Base-by-base conservation (phyloP, 768 basidiomycete species). In the Symmetrospora coprosmae region DNA sequence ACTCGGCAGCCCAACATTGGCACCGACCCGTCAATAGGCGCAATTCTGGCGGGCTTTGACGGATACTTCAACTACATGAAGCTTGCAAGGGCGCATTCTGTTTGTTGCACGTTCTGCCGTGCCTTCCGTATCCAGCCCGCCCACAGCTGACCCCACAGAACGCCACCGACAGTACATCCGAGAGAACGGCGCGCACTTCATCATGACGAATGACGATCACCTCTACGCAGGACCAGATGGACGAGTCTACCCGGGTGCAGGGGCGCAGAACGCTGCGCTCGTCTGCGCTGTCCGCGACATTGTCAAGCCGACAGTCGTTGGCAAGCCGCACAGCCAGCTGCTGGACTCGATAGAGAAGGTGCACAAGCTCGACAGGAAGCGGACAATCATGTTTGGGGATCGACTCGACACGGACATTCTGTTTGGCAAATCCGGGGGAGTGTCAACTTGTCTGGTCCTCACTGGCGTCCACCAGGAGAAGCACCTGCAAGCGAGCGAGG, bases 381-480 rank as follows among this genome's bases (percentile, higher is more conserved):
- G 82, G 51, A 90, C 91, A 16, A 81, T 97, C 71, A 96, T 99
- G 88, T 77, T 97, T 41, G 92, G 92, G 39, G 92, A 99, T 74
- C 81, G 92, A n/a, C 78, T 97, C 66, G 84, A 87, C 71, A 96
- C 92, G 4, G 92, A 97, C 73, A 94, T 97, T 67, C 74, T 85
- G 50, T 97, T 97, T 68, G 92, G 92, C 49, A 79, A 86, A 71
- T 79, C 79, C 43, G 87, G 88, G 39, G 87, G 87, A 25, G 77
- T 94, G 19, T 72, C 84, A 16, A 96, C 92, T 0, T 76, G 94
- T 55, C 81, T 96, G 35, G 92, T 96, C 59, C 74, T 96, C 66
- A 90, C 87, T 19, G 89, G 89, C 85, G 70, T 64, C 72, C 19
- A 19, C 43, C 43, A 28, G 39, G 60, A 16, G 33, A n/a, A 14